Evolutionary conservation across 306 rosid genomes (phyloP), one percentile per base, ranked within the genome.

Genomic region (Cucurbita maxima): DNA sequence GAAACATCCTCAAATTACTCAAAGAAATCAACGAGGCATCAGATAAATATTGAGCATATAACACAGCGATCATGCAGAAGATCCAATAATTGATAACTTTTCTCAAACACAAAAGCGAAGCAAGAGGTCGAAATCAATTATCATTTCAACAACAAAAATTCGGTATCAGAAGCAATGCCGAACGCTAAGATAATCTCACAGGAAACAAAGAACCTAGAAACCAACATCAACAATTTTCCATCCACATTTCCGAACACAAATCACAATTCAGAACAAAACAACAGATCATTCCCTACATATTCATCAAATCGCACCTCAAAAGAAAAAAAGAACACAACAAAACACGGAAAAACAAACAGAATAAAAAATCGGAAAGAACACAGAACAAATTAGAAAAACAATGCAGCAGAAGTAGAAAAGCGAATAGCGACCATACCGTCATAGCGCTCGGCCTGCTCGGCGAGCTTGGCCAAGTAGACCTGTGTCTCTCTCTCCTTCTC

Each of bases 391-490:
- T 20, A 54, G 30, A 58, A 3, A 25, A 5, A 59, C 44, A 30
- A 58, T 14, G 18, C 48, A n/a, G 15, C 9, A 41, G 14, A n/a
- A 18, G 5, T 4, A 11, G 15, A 38, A 62, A 44, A 11, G 3
- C 19, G 38, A n/a, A 36, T 5, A 22, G 44, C 5, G 8, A 6
- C 2, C 18, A 45, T 15, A 70, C 74, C 74, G 45, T 70, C 74
- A 34, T 70, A 70, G 25, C 74, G 74, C 7, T 70, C 74, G 10
- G 74, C 74, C 59, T 70, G 74, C 74, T 70, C 74, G 10, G 74
- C 47, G 16, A 70, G 74, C 47, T 50, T 70, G 74, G 74, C 74
- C 74, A 70, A 30, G 74, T 70, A 70, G 6, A 70, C 74, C 74
- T 70, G 74, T 1, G 74, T 48, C 30, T 70, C 74, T 70, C 74